Evolutionary conservation across 2,329 filamentous ascomycete species (phyloP).

Genomic region (Diaporthe sp.): DNA sequence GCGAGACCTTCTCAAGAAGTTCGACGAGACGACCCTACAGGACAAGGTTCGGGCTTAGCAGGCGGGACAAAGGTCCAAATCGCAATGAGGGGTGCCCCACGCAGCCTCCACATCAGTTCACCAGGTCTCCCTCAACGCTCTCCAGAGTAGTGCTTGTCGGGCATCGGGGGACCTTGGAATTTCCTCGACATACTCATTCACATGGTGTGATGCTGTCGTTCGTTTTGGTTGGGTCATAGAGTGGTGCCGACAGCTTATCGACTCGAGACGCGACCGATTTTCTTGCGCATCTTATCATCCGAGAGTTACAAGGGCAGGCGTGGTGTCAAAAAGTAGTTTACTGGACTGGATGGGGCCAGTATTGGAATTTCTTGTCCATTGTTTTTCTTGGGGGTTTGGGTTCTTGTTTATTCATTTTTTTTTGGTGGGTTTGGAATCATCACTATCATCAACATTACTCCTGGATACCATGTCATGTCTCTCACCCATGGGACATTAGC

Average conservation of each 20-base stretch:
- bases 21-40: neutral
- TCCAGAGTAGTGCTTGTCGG: neutral
- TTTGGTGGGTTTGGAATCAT: constrained; percentile 7
- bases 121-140: neutral
- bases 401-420: neutral
- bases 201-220: neutral
- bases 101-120: neutral
- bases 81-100: neutral
- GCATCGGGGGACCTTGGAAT: too few relatives aligned
- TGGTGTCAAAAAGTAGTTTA: constrained; percentile 24
- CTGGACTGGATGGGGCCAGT: constrained; percentile 5
- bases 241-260: neutral
- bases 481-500: constrained; percentile 10
- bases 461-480: constrained; percentile 27
- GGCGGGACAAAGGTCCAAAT: neutral
- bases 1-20: constrained; percentile 28
- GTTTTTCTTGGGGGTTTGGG: neutral
- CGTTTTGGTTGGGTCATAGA: neutral
- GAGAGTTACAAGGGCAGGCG: constrained; percentile 19
- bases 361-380: constrained; percentile 29
- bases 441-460: constrained; percentile 27
- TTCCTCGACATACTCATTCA: neutral
- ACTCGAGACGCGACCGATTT: neutral
- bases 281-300: neutral
- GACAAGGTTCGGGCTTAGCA: neutral